phyloP scores from a whole-genome alignment of 495 filamentous ascomycete species.

The Tetracladium setigerum region DNA sequence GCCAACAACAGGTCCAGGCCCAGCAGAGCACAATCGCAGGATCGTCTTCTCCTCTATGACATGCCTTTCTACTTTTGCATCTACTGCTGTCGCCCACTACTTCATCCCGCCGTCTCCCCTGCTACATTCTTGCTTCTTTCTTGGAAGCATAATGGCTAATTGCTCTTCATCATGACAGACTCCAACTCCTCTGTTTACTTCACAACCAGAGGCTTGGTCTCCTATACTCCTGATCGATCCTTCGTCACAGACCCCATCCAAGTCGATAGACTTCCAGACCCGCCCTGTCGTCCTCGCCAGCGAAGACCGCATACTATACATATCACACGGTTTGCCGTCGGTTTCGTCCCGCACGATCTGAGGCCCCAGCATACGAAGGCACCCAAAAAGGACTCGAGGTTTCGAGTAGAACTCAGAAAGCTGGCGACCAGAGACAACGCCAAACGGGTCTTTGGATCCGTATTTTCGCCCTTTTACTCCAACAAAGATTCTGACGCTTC shows the following conservation, averaged over 20 bases:
- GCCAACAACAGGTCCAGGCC: too few species aligned
- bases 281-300: constrained; percentile 41
- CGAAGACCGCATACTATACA: constrained; percentile 48
- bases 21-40: too few species aligned
- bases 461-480: constrained; percentile 23
- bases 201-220: constrained; percentile 13
- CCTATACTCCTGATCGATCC: constrained; percentile 11
- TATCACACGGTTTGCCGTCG: constrained; percentile 44
- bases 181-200: constrained; percentile 2
- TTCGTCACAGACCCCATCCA: too few species aligned
- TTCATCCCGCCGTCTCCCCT: not conserved
- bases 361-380: constrained; percentile 22
- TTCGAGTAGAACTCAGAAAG: constrained; percentile 26
- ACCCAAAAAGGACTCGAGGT: constrained; percentile 20
- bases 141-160: not conserved
- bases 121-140: not conserved
- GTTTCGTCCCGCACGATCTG: constrained; percentile 41
- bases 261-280: constrained; percentile 26
- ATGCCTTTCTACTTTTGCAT: too few species aligned
- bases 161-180: constrained; percentile 18
- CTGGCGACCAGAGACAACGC: constrained; percentile 27
- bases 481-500: constrained; percentile 9
- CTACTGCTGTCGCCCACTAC: too few species aligned
- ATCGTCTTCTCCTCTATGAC: too few species aligned
- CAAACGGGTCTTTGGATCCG: constrained; percentile 27